A percentile compares a stretch with the other conserved stretches of the same genome.
These are phyloP conservation scores for Penicillium sp. DNA, from an alignment of 2,329 filamentous ascomycete genomes.

Conservation along the genomic window DNA sequence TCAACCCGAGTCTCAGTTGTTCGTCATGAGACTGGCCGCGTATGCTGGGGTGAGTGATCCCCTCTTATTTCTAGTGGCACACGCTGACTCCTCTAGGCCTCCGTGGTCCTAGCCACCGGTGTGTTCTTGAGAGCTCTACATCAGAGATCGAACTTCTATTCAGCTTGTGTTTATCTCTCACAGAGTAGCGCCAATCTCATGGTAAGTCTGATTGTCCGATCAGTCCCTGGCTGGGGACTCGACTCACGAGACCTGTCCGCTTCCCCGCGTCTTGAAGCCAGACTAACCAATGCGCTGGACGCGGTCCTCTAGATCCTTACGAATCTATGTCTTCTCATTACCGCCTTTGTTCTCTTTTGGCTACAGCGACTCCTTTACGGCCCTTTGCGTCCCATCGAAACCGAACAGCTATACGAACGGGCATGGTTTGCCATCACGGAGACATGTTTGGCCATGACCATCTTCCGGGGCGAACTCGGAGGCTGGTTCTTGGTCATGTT, in stretches of 20 bases:
- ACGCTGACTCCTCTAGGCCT: slow-evolving; percentile 57
- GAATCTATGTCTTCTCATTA: slow-evolving; percentile 82
- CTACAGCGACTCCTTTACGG: slow-evolving; percentile 91
- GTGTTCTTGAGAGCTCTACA: slow-evolving; percentile 90
- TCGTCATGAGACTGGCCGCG: slow-evolving; percentile 50
- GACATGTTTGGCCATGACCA: slow-evolving; percentile 96
- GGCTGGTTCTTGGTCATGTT: slow-evolving; percentile 98
- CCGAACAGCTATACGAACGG: slow-evolving; percentile 95
- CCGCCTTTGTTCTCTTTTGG: slow-evolving; percentile 77
- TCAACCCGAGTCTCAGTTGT: slow-evolving; percentile 23
- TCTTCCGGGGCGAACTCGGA: slow-evolving; percentile 92
- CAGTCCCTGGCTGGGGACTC: neutral
- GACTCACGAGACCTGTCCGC: neutral
- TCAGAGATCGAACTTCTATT: slow-evolving; percentile 97
- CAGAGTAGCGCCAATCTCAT: slow-evolving; percentile 95
- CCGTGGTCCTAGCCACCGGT: slow-evolving; percentile 76
- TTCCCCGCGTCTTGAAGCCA: slow-evolving; percentile 2
- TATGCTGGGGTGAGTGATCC: slow-evolving; percentile 52
- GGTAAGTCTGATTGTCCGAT: slow-evolving; percentile 55
- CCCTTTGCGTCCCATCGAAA: slow-evolving; percentile 85
- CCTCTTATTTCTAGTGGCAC: neutral
- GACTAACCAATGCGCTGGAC: slow-evolving; percentile 7
- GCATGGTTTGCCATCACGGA: slow-evolving; percentile 98
- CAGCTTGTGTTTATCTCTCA: slow-evolving; percentile 91
- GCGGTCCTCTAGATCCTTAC: slow-evolving; percentile 71